Evolutionary conservation across 768 basidiomycete genomes (phyloP).

Genomic region (Boletus vermiculosoides): DNA sequence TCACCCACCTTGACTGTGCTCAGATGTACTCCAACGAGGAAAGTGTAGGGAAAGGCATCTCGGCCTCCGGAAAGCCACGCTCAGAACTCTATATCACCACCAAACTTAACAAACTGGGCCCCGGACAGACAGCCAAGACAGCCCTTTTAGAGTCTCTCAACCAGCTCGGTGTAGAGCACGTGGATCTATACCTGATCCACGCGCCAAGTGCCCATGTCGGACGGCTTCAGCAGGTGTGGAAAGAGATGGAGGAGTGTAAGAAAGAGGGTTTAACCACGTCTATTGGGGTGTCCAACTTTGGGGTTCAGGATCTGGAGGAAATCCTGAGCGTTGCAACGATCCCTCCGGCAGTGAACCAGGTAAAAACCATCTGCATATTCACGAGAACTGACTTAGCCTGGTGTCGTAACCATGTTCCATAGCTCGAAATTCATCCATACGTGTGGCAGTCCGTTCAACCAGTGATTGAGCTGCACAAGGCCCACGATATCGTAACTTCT

Average conservation of each 20-base stretch:
- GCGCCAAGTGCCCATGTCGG: neutral
- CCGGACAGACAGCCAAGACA: neutral
- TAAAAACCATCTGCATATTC: neutral
- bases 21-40: conserved; percentile 8
- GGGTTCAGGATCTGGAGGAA: neutral
- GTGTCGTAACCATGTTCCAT: neutral
- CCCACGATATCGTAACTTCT: conserved; percentile 1
- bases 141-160: neutral
- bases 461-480: neutral
- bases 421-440: conserved; percentile 2
- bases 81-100: conserved; percentile 2
- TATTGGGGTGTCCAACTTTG: conserved; percentile 3
- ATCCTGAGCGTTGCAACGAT: conserved; percentile 1
- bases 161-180: neutral
- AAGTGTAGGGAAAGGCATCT: neutral
- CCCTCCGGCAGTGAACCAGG: conserved; percentile 1
- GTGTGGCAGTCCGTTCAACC: conserved; percentile 6
- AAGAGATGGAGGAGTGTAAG: conserved; percentile 3
- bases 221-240: neutral
- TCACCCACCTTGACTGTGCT: neutral
- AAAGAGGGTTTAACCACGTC: conserved; percentile 3
- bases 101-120: neutral
- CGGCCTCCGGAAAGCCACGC: neutral
- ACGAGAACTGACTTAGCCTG: neutral
- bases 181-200: conserved; percentile 2